Percentiles rank a stretch among this genome's conserved stretches.
Evolutionary conservation across 2,329 filamentous ascomycete genomes (phyloP).

Genomic region (Fonsecaea pedrosoi): DNA sequence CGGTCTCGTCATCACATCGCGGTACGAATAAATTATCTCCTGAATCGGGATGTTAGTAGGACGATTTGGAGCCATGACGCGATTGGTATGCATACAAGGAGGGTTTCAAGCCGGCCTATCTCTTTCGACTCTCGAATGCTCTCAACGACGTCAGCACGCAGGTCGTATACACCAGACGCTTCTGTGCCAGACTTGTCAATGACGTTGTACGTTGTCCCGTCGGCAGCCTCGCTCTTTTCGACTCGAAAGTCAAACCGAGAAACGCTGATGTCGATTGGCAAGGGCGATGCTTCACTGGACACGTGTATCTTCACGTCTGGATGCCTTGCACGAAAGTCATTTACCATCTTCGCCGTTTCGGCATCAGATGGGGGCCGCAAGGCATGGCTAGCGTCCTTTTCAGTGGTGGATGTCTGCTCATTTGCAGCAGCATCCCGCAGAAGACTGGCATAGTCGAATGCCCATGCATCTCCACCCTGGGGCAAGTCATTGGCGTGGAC

Average conservation of each 20-base stretch:
- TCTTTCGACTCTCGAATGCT: slow-evolving; percentile 44
- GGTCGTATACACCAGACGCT: slow-evolving; percentile 42
- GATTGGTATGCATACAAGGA: slow-evolving; percentile 42
- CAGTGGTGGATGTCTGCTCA: slow-evolving; percentile 35
- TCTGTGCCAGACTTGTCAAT: slow-evolving; percentile 40
- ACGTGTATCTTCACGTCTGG: slow-evolving; percentile 30
- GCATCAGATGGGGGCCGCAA: slow-evolving; percentile 17
- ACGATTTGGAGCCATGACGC: slow-evolving; percentile 17
- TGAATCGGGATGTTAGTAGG: slow-evolving; percentile 33
- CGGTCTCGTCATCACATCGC: slow-evolving; percentile 48
- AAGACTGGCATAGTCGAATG: slow-evolving; percentile 49
- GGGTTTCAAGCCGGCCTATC: slow-evolving; percentile 48
- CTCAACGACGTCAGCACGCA: slow-evolving; percentile 44
- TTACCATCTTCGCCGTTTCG: slow-evolving; percentile 24
- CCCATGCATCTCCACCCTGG: slow-evolving; percentile 51
- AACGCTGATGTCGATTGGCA: slow-evolving; percentile 33
- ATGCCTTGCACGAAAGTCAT: slow-evolving; percentile 31
- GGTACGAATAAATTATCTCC: slow-evolving; percentile 53
- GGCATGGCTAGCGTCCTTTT: slow-evolving; percentile 10
- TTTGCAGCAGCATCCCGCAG: slow-evolving; percentile 44
- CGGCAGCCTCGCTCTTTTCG: slow-evolving; percentile 31
- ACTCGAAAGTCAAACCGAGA: slow-evolving; percentile 48
- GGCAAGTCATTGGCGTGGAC: slow-evolving; percentile 46
- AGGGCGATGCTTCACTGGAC: slow-evolving; percentile 19
- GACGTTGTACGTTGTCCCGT: slow-evolving; percentile 46